phyloP scores from a whole-genome alignment of 1,139 yeast species.

The Nadsonia commutata region DNA sequence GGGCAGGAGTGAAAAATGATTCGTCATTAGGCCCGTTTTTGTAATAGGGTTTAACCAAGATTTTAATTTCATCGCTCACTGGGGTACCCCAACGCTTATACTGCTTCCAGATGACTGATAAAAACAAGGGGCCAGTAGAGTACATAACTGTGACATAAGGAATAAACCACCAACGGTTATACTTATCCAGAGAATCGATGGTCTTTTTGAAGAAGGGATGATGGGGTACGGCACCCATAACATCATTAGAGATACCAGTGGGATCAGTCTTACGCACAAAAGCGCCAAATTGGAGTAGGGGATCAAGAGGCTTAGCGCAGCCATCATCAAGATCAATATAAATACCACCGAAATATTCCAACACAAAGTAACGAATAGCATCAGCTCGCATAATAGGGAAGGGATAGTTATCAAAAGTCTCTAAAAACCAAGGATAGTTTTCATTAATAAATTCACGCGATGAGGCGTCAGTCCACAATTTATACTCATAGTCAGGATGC shows the following conservation, averaged over 20 bases:
- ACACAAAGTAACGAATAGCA: conserved; percentile 77
- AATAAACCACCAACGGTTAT: conserved; percentile 29
- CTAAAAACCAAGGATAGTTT: conserved; percentile 74
- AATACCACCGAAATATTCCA: conserved; percentile 76
- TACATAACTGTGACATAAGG: conserved; percentile 90
- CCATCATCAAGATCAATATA: conserved; percentile 88
- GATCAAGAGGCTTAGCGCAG: conserved; percentile 63
- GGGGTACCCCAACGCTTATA: conserved; percentile 52
- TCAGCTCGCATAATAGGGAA: conserved; percentile 86
- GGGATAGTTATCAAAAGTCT: conserved; percentile 61
- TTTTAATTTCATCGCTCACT: conserved; percentile 5
- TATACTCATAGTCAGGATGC: conserved; percentile 80
- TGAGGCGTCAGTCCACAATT: conserved; percentile 76
- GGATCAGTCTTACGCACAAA: conserved; percentile 81
- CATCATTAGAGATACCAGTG: conserved; percentile 84
- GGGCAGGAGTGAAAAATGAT: conserved; percentile 48
- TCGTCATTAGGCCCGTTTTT: not conserved
- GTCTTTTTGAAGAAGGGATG: conserved; percentile 76
- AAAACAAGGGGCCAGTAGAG: conserved; percentile 82
- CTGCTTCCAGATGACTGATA: conserved; percentile 77
- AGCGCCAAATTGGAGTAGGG: conserved; percentile 66
- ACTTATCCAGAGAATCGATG: conserved; percentile 46
- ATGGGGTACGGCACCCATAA: conserved; percentile 76
- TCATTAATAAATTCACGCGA: conserved; percentile 64
- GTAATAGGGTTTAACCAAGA: not conserved